Evolutionary conservation across 352 stramenopile species (phyloP), one percentile per base, ranked within the genome.

Genomic region (Heterotrichella gracilis): DNA sequence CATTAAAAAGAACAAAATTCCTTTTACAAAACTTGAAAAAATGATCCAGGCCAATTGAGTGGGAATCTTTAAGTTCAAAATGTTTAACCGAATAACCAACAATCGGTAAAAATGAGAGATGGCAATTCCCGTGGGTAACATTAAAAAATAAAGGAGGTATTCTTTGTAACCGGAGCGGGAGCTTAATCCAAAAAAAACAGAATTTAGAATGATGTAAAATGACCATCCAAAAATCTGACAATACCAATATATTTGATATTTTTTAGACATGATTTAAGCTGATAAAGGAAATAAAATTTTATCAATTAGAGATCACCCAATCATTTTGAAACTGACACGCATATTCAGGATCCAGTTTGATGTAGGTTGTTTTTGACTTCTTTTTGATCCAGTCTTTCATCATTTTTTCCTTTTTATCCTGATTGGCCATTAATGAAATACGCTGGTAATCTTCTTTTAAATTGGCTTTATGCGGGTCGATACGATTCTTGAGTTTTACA

Each of bases 1-100:
- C 32, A 53, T 53, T 9, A 53, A n/a, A n/a, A 53, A 53, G n/a
- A 53, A 53, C 9, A 53, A 17, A 9, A 53, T n/a, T n/a, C 32
- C 32, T n/a, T 53, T 53, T 53, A 53, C 32, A 53, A 53, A 53
- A 53, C 32, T 53, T 17, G n/a, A 53, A 53, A 53, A 53, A 53
- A 53, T n/a, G n/a, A 53, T 53, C 32, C 9, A 9, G 32, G 9
- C 32, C 32, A 53, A n/a, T 53, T 53, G 32, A n/a, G 32, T n/a
- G n/a, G 32, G 32, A 53, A 53, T n/a, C n/a, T 53, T 53, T 17
- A 53, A 53, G 9, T 53, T n/a, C 9, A 53, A n/a, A n/a, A 53
- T 53, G 9, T n/a, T 53, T 53, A 53, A n/a, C 32, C n/a, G 9
- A n/a, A 53, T n/a, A 53, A 53, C n/a, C 9, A 53, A n/a, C 32